Evolutionary conservation across 179 eudicot species (phyloP).

Genomic region (Gypsophila paniculata): DNA sequence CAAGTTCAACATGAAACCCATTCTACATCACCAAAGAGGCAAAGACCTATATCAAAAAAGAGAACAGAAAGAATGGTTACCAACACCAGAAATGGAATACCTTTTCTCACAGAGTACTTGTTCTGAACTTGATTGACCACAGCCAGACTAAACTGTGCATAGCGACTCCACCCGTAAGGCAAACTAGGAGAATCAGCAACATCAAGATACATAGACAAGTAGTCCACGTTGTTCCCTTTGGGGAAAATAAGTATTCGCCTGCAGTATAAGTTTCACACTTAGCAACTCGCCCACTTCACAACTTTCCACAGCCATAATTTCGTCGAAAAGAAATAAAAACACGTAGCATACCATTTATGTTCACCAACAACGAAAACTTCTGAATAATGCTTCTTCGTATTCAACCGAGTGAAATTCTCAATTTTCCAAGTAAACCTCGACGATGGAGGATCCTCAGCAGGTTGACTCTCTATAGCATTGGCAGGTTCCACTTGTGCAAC

Average conservation of each 20-base stretch:
- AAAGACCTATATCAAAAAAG: background rate
- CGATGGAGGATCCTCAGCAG: constrained; percentile 70
- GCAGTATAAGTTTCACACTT: constrained; percentile 20
- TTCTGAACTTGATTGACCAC: constrained; percentile 68
- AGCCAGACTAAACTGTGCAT: constrained; percentile 93
- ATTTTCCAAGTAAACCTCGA: constrained; percentile 84
- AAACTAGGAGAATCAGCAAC: constrained; percentile 83
- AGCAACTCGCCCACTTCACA: constrained; percentile 15
- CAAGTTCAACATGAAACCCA: background rate
- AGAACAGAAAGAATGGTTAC: background rate
- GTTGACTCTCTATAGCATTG: constrained; percentile 48
- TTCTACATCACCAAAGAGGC: constrained; percentile 4
- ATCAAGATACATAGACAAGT: constrained; percentile 84
- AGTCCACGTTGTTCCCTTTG: constrained; percentile 89
- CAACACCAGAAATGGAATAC: constrained; percentile 27
- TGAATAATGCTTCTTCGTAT: constrained; percentile 70
- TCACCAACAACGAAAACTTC: constrained; percentile 71
- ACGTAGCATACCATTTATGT: constrained; percentile 61
- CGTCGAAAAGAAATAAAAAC: background rate
- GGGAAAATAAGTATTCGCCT: constrained; percentile 95
- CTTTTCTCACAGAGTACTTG: constrained; percentile 75
- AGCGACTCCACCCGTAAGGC: constrained; percentile 97
- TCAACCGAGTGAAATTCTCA: constrained; percentile 72
- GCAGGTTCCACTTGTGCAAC: constrained; percentile 55
- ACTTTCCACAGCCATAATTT: background rate